Conservation (phyloP, 2,329 filamentous ascomycete genomes). For the Hyphodiscus sp. region DNA sequence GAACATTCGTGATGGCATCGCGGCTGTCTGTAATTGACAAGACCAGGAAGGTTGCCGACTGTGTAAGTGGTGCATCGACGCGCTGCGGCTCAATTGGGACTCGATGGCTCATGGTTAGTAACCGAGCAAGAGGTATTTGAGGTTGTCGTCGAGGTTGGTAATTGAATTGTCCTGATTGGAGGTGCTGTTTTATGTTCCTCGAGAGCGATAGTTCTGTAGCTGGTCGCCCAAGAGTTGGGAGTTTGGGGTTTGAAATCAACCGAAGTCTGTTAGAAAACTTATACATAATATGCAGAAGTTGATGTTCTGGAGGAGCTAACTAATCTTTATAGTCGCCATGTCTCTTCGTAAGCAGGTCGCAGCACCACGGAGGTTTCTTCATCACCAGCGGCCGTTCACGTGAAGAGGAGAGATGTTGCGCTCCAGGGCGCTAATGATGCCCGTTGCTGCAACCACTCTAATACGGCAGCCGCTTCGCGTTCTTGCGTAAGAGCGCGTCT, state of each 20-base stretch:
- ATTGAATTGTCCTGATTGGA: too few species aligned
- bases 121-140: constrained; percentile 12
- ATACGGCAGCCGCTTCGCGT: constrained; percentile 17
- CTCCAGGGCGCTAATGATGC: too few species aligned
- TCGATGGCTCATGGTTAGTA: constrained; percentile 16
- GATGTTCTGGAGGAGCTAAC: too few species aligned
- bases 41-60: constrained; percentile 48
- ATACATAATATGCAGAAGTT: too few species aligned
- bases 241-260: constrained; percentile 4
- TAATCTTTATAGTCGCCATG: too few species aligned
- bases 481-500: constrained; percentile 9
- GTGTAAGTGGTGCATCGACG: constrained; percentile 45
- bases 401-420: too few species aligned
- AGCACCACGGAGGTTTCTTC: too few species aligned
- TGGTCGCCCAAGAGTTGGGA: neutral
- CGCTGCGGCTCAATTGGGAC: constrained; percentile 37
- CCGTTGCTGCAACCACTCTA: constrained; percentile 20
- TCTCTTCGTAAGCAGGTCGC: too few species aligned
- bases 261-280: too few species aligned
- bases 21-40: constrained; percentile 34
- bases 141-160: constrained; percentile 7
- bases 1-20: constrained; percentile 35
- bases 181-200: too few species aligned
- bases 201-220: too few species aligned
- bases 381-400: too few species aligned